Base-by-base conservation (phyloP, 768 basidiomycete species). In the Lyophyllum semitale region DNA sequence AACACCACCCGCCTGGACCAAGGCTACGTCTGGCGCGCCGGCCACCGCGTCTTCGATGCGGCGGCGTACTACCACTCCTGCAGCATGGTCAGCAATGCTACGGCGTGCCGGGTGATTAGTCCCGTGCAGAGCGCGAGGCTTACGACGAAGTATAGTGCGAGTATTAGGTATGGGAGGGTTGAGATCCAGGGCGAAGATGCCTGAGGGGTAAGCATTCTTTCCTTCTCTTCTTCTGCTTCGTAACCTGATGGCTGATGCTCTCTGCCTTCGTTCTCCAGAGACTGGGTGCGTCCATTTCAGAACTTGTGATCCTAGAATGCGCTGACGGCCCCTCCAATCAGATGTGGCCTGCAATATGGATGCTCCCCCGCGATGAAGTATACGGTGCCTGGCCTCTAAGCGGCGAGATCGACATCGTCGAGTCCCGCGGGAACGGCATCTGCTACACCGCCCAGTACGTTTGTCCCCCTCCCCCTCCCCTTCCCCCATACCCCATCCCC, bases 311-410 rank as follows among this genome's bases (percentile, higher is more conserved):
- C n/a, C n/a, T n/a, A n/a, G n/a, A 8, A 35, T 6, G 12, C 37
- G 7, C 37, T 3, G 5, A 38, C 37, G 17, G 4, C 37, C 15
- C 18, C 74, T 23, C 20, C 25, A 4, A 20, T 12, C 66, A 76
- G 70, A 76, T 86, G 59, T 91, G 89, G 89, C 89, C 89, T n/a
- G 87, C 87, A 0, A 79, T 90, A 45, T 90, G 88, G 88, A 89
- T 91, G 88, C 78, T 91, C 46, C 89, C 89, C 4, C 80, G 79
- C 38, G 78, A 88, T 61, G 75, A 77, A 55, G 78, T 78, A 0
- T 90, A 91, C 55, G 89, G 89, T 0, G 67, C 80, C 2, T 87
- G 86, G 86, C 87, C 87, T 29, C 59, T 77, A 17, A 84, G 82
- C 59, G 86, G 89, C 38, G 85, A 91, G 72, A 91, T 93, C 61